Percentiles rank a stretch among this genome's conserved stretches.
phyloP scores from a whole-genome alignment of 345 rosid species.

The Xanthoceras sorbifolium region DNA sequence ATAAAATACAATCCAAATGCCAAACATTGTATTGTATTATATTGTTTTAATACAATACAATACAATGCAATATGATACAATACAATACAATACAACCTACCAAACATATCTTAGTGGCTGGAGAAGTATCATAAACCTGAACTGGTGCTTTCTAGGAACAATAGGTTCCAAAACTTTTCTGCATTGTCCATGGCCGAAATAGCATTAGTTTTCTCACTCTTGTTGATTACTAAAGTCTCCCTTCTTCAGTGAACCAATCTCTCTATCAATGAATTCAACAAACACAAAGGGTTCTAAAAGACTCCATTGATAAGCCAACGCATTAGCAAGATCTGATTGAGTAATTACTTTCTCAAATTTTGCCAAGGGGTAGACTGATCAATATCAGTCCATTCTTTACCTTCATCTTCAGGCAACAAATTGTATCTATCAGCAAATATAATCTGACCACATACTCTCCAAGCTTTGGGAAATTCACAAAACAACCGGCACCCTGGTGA shows the following conservation, averaged over 20 bases:
- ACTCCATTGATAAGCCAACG: slow-evolving; percentile 68
- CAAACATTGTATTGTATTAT: too few species aligned
- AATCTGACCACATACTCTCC: slow-evolving; percentile 66
- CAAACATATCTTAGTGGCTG: slow-evolving; percentile 38
- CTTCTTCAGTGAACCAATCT: slow-evolving; percentile 74
- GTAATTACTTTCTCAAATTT: slow-evolving; percentile 57
- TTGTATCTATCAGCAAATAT: slow-evolving; percentile 42
- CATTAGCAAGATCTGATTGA: slow-evolving; percentile 36
- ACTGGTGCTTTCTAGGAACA: slow-evolving; percentile 24
- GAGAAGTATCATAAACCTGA: slow-evolving; percentile 32
- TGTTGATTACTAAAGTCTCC: slow-evolving; percentile 53
- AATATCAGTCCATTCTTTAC: slow-evolving; percentile 69
- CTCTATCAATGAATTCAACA: slow-evolving; percentile 68
- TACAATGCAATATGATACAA: too few species aligned
- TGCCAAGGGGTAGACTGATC: slow-evolving; percentile 55
- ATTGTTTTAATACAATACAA: too few species aligned
- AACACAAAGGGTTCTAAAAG: slow-evolving; percentile 87
- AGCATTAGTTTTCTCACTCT: slow-evolving; percentile 26
- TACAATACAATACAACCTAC: too few species aligned
- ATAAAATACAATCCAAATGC: too few species aligned
- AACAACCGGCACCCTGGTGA: slow-evolving; percentile 65
- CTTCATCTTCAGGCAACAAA: slow-evolving; percentile 44
- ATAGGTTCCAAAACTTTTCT: slow-evolving; percentile 18
- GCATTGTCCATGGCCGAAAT: slow-evolving; percentile 28
- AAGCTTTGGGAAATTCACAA: slow-evolving; percentile 79